Evolutionary conservation across 805 yeast genomes (phyloP), one percentile per base, ranked within the genome.

Genomic region (Cyberlindnera sargentensis): DNA sequence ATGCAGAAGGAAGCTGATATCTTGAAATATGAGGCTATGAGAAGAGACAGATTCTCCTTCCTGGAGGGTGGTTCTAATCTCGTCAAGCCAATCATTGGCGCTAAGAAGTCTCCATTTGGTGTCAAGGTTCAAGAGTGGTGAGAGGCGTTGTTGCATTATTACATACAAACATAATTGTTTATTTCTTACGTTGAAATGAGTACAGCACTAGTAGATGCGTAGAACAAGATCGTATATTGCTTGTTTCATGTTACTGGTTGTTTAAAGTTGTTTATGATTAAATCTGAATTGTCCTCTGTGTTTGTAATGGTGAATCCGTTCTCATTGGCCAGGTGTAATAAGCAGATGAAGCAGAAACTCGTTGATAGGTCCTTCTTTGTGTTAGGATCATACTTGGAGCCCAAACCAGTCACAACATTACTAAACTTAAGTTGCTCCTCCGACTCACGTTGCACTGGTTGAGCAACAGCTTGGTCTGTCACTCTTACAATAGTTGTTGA

Each of bases 241-340:
- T 8, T 39, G 24, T 10, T 31, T 39, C 31, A 32, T 36, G 38
- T 27, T 24, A 25, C 9, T 10, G 15, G 27, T 11, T 39, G 36
- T 30, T 29, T 31, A 31, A 41, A 41, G 35, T 42, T 35, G 9
- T 46, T 45, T 23, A 52, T 49, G 9, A 49, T 37, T 35, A 57
- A 46, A 41, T 57, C 61, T 8, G 55, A 36, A 27, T 57, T 55
- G 34, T 48, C 54, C 2, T 43, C 31, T 15, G 41, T 73, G 47
- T 76, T 74, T 15, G 69, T 66, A 6, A 88, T 73, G 3, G 67
- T 57, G 33, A 88, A 68, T 1, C 90, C 93, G 55, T 84, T 80
- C 59, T 88, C 96, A 59, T 89, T 88, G 9, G 96, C 95, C 47
- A 88, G 67, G 64, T 88, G 96, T 30, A 88, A 64, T 55, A 87